Evolutionary conservation across 2,329 filamentous ascomycete genomes (phyloP).

Genomic region (Aspergillus quadricinctus): DNA sequence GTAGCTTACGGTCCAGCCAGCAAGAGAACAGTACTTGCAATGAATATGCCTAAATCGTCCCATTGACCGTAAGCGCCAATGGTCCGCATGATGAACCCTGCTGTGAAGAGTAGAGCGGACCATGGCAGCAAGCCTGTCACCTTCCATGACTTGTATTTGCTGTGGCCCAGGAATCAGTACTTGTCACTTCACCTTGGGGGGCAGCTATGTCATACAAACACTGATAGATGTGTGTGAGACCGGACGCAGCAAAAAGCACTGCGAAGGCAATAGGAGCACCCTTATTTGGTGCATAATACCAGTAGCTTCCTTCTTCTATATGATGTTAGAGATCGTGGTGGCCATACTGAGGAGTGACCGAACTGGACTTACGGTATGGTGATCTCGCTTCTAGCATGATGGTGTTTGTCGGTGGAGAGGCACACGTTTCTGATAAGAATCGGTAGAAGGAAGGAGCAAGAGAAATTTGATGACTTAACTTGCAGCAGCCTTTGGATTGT

Average conservation of each 20-base stretch:
- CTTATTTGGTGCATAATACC: constrained; percentile 41
- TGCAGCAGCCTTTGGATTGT: neutral
- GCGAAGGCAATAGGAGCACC: constrained; percentile 40
- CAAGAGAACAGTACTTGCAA: constrained; percentile 37
- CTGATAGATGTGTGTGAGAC: constrained; percentile 35
- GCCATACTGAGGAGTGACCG: neutral
- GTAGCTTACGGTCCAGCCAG: constrained; percentile 36
- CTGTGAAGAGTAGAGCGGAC: constrained; percentile 38
- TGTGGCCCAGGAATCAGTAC: constrained; percentile 12
- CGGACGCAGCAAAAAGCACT: constrained; percentile 37
- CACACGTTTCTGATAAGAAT: neutral
- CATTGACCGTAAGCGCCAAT: constrained; percentile 35
- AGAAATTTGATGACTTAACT: neutral
- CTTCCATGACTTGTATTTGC: constrained; percentile 39
- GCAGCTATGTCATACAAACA: constrained; percentile 24
- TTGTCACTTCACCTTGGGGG: neutral
- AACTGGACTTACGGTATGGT: constrained; percentile 21
- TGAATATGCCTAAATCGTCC: constrained; percentile 34
- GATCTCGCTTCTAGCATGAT: constrained; percentile 21
- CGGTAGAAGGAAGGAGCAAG: neutral
- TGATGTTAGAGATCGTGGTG: constrained; percentile 5
- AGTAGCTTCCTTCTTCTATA: constrained; percentile 32
- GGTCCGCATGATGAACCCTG: constrained; percentile 35
- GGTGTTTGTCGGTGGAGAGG: neutral
- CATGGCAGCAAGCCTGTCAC: constrained; percentile 40